These are phyloP conservation scores for Eragrostis nindensis DNA, from an alignment of 176 grass and related monocot species.

Conservation along the genomic window DNA sequence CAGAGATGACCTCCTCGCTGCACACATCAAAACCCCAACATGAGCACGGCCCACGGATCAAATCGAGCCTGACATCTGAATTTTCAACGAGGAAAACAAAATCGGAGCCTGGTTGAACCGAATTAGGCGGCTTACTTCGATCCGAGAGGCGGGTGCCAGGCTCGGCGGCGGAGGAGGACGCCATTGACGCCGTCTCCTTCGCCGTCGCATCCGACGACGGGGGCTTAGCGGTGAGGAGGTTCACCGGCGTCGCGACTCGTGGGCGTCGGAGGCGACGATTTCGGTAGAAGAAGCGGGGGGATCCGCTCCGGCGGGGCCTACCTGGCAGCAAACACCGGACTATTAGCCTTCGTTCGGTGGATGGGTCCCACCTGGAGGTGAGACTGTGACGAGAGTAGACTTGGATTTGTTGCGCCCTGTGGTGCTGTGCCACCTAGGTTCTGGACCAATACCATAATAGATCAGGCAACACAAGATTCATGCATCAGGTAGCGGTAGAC, in stretches of 20 bases:
- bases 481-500: background rate
- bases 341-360: background rate
- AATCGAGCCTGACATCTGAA: conserved; percentile 1
- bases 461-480: background rate
- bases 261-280: conserved; percentile 31
- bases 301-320: conserved; percentile 24
- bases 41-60: background rate
- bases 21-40: conserved; percentile 23
- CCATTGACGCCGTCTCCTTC: conserved; percentile 43
- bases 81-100: background rate
- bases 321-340: conserved; percentile 7
- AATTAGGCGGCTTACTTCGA: conserved; percentile 54
- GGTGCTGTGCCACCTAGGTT: background rate
- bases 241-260: conserved; percentile 29
- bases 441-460: background rate
- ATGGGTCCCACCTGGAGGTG: conserved; percentile 20
- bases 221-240: background rate
- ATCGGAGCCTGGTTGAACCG: background rate
- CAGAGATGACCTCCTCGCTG: conserved; percentile 75
- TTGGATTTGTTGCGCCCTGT: conserved; percentile 4
- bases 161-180: conserved; percentile 54
- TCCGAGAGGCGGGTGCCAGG: conserved; percentile 50
- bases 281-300: conserved; percentile 43
- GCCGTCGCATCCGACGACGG: conserved; percentile 46
- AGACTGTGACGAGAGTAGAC: background rate